Base-by-base conservation (phyloP, 2,329 filamentous ascomycete genomes). In the Calonectria montana region DNA sequence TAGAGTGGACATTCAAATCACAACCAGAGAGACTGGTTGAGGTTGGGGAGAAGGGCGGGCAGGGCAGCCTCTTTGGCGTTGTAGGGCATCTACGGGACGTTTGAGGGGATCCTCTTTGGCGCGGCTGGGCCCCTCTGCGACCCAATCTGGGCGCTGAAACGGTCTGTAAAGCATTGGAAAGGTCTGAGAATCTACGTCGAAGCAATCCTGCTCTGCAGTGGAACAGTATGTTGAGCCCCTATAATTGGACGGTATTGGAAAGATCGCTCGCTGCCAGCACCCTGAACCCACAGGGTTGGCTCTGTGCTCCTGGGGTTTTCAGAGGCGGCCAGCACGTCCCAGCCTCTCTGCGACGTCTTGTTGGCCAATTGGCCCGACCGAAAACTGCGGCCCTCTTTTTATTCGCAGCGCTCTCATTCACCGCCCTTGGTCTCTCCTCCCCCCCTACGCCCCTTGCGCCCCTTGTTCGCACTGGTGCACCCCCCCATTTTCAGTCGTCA, bases 341-440 rank as follows among this genome's bases (percentile, higher is more conserved):
- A 74, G 74, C 75, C 75, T 65, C 75, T 71, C 48, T 39, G 25
- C 27, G 21, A 43, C 43, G 15, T 62, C 45, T 45, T 27, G 55
- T 23, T 47, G 55, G 35, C 65, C 57, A 68, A 70, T 70, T 35
- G n/a, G 41, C 3, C n/a, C 23, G 13, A 10, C 13, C 31, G 9
- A 37, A 57, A 59, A 21, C 5, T 43, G 21, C 13, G 41, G 18
- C 61, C 53, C 62, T 61, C 45, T 43, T 59, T 59, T 59, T n/a
- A 39, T 61, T 61, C 53, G 47, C 62, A 55, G 61, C 25, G 31
- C 50, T 50, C 39, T 62, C 39, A 45, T 62, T 62, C 57, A 62
- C 57, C 57, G 57, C 57, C 57, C 57, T 62, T 31, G 57, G 27
- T 31, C 25, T 15, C 25, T 18, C 13, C 15, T 15, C 9, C 13